Percentiles rank a stretch among this genome's conserved stretches.
These are phyloP conservation scores for Sicyos edulis DNA, from an alignment of 306 rosid genomes.

Conservation along the genomic window DNA sequence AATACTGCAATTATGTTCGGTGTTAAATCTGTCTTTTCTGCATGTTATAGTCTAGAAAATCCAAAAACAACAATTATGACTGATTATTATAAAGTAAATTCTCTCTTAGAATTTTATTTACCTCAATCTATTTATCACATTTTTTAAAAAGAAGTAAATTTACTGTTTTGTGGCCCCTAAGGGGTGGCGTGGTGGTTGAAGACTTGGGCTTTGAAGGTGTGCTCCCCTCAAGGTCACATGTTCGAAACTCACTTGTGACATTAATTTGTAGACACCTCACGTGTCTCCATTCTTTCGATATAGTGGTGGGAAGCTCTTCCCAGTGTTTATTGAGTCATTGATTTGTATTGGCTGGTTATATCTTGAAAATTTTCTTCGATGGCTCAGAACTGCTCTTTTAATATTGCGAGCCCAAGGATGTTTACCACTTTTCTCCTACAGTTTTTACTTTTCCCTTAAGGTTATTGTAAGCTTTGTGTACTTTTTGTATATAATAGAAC, in stretches of 20 bases:
- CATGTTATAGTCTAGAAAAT: background rate
- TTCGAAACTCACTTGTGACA: no score
- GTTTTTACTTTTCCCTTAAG: background rate
- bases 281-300: no score
- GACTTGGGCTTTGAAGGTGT: no score
- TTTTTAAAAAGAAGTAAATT: background rate
- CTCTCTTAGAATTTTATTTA: background rate
- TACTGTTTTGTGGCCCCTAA: background rate
- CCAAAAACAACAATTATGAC: background rate
- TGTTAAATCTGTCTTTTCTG: background rate
- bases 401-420: background rate
- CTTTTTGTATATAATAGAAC: conserved; percentile 11
- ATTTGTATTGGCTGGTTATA: background rate
- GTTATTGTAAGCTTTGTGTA: background rate
- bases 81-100: background rate
- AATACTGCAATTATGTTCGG: background rate
- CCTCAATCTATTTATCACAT: background rate
- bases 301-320: no score
- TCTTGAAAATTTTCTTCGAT: background rate
- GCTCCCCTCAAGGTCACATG: no score
- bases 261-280: no score
- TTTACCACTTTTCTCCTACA: background rate
- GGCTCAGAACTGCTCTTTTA: background rate
- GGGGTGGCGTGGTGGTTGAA: no score
- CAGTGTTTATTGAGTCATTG: background rate